phyloP scores from a whole-genome alignment of 2,329 filamentous ascomycete species.

The Clarireedia sp. region DNA sequence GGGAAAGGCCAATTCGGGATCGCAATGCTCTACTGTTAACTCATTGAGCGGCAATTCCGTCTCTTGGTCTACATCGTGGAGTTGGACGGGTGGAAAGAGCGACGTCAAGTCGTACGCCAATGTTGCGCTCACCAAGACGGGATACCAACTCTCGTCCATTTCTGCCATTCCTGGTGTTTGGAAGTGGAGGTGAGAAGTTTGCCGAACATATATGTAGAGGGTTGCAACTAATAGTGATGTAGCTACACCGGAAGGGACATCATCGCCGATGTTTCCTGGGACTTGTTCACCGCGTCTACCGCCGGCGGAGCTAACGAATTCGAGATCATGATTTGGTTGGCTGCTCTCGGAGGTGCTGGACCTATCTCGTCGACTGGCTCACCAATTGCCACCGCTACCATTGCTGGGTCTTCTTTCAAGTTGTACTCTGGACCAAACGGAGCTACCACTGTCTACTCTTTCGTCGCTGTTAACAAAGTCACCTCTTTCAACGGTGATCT shows the following conservation, averaged over 20 bases:
- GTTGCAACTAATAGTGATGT: neutral
- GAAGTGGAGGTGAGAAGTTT: constrained; percentile 31
- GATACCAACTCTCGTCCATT: constrained; percentile 29
- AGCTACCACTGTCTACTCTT: constrained; percentile 52
- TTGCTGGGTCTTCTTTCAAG: constrained; percentile 47
- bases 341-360: constrained; percentile 47
- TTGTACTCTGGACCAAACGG: constrained; percentile 53
- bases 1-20: neutral
- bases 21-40: constrained; percentile 34
- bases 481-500: constrained; percentile 49
- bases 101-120: constrained; percentile 38
- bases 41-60: constrained; percentile 29
- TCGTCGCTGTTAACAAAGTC: constrained; percentile 40
- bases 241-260: constrained; percentile 41
- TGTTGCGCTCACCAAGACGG: constrained; percentile 31
- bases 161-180: constrained; percentile 32
- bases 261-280: constrained; percentile 53
- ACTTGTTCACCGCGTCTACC: constrained; percentile 48
- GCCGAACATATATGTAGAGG: neutral
- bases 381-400: constrained; percentile 43
- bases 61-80: constrained; percentile 34
- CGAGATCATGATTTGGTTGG: constrained; percentile 61
- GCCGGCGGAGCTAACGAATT: constrained; percentile 42
- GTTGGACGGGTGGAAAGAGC: constrained; percentile 31
- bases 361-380: constrained; percentile 47